These are phyloP conservation scores for Pseudogymnoascus sp. DNA, from an alignment of 2,329 filamentous ascomycete genomes.

Conservation along the genomic window DNA sequence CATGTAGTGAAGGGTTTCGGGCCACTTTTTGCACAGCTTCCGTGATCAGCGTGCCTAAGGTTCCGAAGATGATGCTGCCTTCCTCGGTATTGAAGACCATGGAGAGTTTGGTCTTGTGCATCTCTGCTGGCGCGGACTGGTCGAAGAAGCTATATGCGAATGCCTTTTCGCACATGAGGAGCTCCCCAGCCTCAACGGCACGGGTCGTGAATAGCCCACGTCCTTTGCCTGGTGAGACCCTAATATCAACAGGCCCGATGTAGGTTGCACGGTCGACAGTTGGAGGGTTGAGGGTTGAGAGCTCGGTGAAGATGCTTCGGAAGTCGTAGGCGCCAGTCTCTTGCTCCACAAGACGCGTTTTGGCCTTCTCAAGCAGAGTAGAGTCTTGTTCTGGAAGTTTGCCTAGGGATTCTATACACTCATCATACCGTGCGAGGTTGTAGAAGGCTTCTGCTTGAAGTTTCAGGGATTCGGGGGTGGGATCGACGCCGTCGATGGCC, in stretches of 20 bases:
- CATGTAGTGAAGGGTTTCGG: conserved; percentile 31
- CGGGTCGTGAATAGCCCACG: conserved; percentile 44
- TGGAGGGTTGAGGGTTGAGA: conserved; percentile 30
- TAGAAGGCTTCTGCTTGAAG: not conserved
- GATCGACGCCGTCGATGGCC: conserved; percentile 39
- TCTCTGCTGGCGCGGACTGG: not conserved
- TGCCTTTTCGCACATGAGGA: conserved; percentile 49
- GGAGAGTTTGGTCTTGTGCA: not conserved
- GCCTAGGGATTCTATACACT: conserved; percentile 17
- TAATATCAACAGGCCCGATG: conserved; percentile 35
- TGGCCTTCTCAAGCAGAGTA: conserved; percentile 13
- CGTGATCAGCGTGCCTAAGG: conserved; percentile 28
- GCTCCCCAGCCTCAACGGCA: conserved; percentile 40
- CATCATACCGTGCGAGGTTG: not conserved
- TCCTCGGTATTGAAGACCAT: conserved; percentile 7
- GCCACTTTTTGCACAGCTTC: conserved; percentile 39
- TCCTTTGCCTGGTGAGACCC: conserved; percentile 34
- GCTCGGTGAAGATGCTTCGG: conserved; percentile 31
- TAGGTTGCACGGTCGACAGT: conserved; percentile 42
- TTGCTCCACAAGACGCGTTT: conserved; percentile 32
- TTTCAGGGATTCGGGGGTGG: not conserved
- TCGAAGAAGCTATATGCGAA: conserved; percentile 33
- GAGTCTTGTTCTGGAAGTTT: not conserved
- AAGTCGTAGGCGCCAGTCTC: conserved; percentile 35
- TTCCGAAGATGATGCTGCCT: not conserved